phyloP scores from a whole-genome alignment of 2,329 filamentous ascomycete genomes.

The Neofusicoccum kwambonambiense region DNA sequence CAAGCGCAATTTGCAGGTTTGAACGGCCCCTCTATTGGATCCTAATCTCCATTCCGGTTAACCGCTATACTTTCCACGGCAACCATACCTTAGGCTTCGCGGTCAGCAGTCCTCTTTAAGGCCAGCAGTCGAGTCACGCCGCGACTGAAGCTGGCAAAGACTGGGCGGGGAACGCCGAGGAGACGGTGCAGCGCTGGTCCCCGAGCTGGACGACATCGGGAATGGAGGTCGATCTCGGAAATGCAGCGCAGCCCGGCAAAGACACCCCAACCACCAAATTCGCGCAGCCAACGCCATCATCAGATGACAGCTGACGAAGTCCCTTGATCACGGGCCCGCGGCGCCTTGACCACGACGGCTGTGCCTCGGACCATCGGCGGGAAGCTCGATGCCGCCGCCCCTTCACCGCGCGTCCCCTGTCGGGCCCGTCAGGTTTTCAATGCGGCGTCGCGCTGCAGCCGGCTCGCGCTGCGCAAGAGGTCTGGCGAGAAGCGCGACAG shows the following conservation, averaged over 20 bases:
- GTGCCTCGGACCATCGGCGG: conserved; percentile 7
- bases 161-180: too few relatives aligned
- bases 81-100: too few relatives aligned
- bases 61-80: neutral
- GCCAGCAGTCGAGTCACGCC: too few relatives aligned
- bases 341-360: neutral
- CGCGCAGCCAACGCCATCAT: conserved; percentile 6
- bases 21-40: neutral
- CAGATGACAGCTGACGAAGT: conserved; percentile 10
- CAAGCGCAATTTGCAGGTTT: neutral
- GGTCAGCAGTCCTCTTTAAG: too few relatives aligned
- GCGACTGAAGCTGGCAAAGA: too few relatives aligned
- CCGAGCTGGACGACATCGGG: too few relatives aligned
- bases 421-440: neutral
- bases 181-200: too few relatives aligned
- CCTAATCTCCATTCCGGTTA: neutral
- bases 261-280: conserved; percentile 1
- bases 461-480: neutral
- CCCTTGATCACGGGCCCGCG: neutral
- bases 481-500: neutral
- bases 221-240: neutral
- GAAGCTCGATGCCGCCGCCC: neutral
- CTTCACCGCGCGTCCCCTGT: neutral
- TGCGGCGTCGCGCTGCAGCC: neutral
- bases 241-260: neutral